Percentiles rank a stretch among this genome's conserved stretches.
These are phyloP conservation scores for Globisporangium heterothallicum DNA, from an alignment of 352 stramenopile genomes.

Conservation along the genomic window DNA sequence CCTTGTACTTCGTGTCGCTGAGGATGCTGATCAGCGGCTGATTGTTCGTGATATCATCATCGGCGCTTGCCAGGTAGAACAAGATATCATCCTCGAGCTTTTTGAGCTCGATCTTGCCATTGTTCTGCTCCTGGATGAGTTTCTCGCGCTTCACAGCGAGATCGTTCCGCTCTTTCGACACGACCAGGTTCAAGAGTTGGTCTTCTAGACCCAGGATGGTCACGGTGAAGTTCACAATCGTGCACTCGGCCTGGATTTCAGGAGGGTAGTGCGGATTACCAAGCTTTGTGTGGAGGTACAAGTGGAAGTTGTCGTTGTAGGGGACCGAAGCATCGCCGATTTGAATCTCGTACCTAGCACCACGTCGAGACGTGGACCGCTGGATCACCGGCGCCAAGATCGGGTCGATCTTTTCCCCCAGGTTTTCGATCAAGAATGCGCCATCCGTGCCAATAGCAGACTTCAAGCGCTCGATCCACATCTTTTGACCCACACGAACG, in stretches of 20 bases:
- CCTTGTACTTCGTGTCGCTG: constrained; percentile 94
- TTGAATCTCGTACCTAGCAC: constrained; percentile 92
- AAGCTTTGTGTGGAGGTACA: constrained; percentile 95
- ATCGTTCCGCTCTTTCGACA: constrained; percentile 89
- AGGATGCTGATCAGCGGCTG: constrained; percentile 94
- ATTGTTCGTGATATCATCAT: constrained; percentile 98
- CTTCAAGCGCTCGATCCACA: constrained; percentile 93
- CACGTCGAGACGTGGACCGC: constrained; percentile 90
- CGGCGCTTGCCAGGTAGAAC: constrained; percentile 91
- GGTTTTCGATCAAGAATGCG: constrained; percentile 93
- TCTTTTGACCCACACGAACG: constrained; percentile 92
- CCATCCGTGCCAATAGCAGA: constrained; percentile 90
- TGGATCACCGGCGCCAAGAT: constrained; percentile 93
- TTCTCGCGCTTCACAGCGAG: constrained; percentile 83
- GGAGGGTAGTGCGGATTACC: constrained; percentile 93
- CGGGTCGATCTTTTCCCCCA: constrained; percentile 92
- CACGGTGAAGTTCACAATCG: constrained; percentile 95
- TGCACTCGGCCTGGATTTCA: constrained; percentile 94
- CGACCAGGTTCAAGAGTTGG: constrained; percentile 89
- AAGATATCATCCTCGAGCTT: constrained; percentile 95
- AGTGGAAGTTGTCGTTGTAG: constrained; percentile 91
- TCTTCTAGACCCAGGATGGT: constrained; percentile 90
- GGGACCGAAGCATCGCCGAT: constrained; percentile 92
- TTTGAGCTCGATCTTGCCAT: constrained; percentile 95
- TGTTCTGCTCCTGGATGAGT: constrained; percentile 93